Conservation (phyloP, 108 stramenopile species). For the Chaetoceros muelleri region DNA sequence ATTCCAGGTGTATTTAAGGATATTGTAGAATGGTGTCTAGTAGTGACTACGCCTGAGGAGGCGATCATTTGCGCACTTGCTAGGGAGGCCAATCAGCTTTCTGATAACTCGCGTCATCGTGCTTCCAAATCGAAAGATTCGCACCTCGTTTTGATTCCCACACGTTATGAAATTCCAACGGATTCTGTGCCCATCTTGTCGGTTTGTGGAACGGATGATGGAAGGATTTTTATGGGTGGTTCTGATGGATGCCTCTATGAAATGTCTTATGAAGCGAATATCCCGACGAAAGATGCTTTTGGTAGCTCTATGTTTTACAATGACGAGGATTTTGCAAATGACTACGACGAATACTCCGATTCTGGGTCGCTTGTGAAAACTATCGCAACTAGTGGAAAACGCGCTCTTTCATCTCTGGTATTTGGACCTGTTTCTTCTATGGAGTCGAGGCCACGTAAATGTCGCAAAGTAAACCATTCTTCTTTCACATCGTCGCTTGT, state of each 20-base stretch:
- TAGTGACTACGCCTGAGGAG: constrained; percentile 87
- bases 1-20: constrained; percentile 66
- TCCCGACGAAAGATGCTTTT: constrained; percentile 2
- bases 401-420: constrained; percentile 35
- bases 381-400: constrained; percentile 20
- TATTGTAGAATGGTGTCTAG: constrained; percentile 81
- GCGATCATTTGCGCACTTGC: constrained; percentile 74
- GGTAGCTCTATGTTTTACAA: not conserved
- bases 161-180: constrained; percentile 74
- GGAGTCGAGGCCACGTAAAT: constrained; percentile 48
- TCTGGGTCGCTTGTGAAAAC: not conserved
- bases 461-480: constrained; percentile 74
- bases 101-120: constrained; percentile 8
- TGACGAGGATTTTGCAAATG: not conserved
- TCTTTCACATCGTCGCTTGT: constrained; percentile 22
- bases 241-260: constrained; percentile 92
- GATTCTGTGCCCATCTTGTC: constrained; percentile 79
- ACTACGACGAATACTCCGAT: constrained; percentile 31
- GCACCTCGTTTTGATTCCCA: constrained; percentile 42
- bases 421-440: constrained; percentile 21
- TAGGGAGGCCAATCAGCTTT: constrained; percentile 16
- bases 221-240: constrained; percentile 93
- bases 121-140: constrained; percentile 3
- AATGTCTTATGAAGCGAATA: constrained; percentile 61
- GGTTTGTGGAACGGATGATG: constrained; percentile 58